Base-by-base conservation (phyloP, 768 basidiomycete species). In the Hemileccinum impolitum region DNA sequence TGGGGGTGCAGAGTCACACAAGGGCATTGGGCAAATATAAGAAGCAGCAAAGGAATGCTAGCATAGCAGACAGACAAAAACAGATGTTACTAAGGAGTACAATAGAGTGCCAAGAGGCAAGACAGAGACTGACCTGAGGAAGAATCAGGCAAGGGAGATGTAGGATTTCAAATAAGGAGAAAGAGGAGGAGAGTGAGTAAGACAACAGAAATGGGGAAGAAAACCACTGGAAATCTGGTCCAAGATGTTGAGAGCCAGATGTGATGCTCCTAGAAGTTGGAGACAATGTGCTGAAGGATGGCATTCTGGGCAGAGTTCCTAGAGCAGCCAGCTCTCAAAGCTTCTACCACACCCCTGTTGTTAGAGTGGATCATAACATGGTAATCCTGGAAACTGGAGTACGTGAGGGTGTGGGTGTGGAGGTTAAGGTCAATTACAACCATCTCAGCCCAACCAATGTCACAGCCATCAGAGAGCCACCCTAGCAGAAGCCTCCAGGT, bases 321-420 rank as follows among this genome's bases (percentile, higher is more conserved):
- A 3, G 51, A 57, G 7, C 28, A 17, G 3, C 51, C 47, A 0
- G 56, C 21, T 3, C 35, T 45, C 0, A 57, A 17, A 0, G 50
- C 41, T 0, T 38, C 21, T 1, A 79, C 63, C 0, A 76, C 72
- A 0, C 72, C 72, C 7, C 54, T 30, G 49, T 78, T 77, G 52
- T 79, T 75, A 0, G 72, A 76, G 6, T 64, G 62, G 1, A 79
- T 45, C 0, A 50, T 37, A 3, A 75, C 38, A 17, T 62, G 63
- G 6, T 51, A 56, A 6, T 63, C 51, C 0, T 3, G 5, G 28
- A 61, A 54, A 1, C 64, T 62, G 0, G 60, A 41, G 0, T 66
- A n/a, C n/a, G n/a, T n/a, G n/a, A n/a, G 52, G 11, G 39, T 21
- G 1, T 39, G 12, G 0, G 50, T 31, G 2, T 25, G 8, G 1